Evolutionary conservation across 768 basidiomycete species (phyloP).

Genomic region (Mycena amicta): DNA sequence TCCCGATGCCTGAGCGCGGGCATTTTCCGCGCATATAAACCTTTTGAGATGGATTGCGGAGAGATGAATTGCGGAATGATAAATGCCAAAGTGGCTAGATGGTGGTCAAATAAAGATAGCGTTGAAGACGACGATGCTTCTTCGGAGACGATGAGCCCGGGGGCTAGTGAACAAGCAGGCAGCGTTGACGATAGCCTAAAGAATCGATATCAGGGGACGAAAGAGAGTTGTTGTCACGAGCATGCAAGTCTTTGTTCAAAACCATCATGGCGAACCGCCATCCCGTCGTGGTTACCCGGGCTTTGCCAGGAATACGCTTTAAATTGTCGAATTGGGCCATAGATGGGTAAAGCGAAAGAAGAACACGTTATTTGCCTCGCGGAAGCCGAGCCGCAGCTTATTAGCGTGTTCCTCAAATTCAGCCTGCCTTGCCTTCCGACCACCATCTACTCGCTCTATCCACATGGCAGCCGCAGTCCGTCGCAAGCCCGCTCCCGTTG

Average conservation of each 20-base stretch:
- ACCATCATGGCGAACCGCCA: not conserved
- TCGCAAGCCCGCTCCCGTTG: constrained; percentile 15
- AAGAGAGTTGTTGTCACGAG: not conserved
- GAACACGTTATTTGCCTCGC: not conserved
- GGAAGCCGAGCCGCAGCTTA: not conserved
- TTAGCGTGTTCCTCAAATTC: not conserved
- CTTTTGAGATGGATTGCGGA: too few species aligned
- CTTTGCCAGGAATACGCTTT: not conserved
- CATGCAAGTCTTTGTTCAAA: not conserved
- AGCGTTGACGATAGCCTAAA: not conserved
- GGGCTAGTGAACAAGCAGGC: not conserved
- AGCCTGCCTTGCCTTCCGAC: not conserved
- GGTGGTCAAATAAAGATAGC: not conserved
- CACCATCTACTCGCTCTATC: not conserved
- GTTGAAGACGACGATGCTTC: not conserved
- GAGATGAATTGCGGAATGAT: too few species aligned
- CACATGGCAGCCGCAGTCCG: not conserved
- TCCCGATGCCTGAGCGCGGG: too few species aligned
- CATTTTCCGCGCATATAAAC: too few species aligned
- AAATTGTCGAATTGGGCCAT: not conserved
- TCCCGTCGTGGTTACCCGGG: not conserved
- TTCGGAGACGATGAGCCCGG: not conserved
- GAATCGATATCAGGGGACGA: not conserved
- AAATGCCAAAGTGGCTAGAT: not conserved
- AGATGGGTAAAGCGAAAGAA: not conserved